phyloP scores from a whole-genome alignment of 148 eudicot genomes.

The Chenopodium formosanum region DNA sequence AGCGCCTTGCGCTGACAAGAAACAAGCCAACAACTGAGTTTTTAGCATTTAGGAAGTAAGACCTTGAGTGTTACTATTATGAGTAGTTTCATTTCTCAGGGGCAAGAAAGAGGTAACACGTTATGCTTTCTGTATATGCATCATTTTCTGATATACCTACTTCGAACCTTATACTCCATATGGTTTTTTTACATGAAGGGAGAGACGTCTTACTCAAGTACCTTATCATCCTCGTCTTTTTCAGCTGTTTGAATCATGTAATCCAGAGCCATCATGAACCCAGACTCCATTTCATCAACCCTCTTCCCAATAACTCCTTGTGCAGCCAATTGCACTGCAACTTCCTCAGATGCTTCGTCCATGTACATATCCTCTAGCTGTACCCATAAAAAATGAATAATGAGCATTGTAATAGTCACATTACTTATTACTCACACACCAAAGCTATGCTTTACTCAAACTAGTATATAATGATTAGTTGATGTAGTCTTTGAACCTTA shows the following conservation, averaged over 20 bases:
- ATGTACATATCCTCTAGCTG: conserved; percentile 93
- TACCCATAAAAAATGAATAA: conserved; percentile 9
- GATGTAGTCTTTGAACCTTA: not conserved
- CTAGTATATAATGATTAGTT: not conserved
- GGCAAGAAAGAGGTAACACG: not conserved
- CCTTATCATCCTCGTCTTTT: conserved; percentile 83
- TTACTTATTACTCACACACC: not conserved
- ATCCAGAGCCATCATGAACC: conserved; percentile 98
- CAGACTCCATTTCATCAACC: conserved; percentile 94
- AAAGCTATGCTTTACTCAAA: not conserved
- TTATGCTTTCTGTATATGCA: not conserved
- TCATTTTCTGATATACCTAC: not conserved
- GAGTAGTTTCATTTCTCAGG: not conserved
- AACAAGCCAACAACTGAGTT: not conserved
- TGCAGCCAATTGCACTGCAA: conserved; percentile 87
- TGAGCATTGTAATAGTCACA: not conserved
- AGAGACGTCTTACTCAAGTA: conserved; percentile 15
- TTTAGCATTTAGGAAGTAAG: conserved; percentile 9
- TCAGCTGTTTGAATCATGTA: conserved; percentile 89
- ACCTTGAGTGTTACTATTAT: not conserved
- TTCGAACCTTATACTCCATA: not conserved
- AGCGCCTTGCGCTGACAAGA: conserved; percentile 72
- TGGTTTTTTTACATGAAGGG: not conserved
- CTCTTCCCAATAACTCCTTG: conserved; percentile 98
- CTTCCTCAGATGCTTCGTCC: conserved; percentile 83